phyloP scores from a whole-genome alignment of 2,329 filamentous ascomycete genomes.

The Aspergillus sp. region DNA sequence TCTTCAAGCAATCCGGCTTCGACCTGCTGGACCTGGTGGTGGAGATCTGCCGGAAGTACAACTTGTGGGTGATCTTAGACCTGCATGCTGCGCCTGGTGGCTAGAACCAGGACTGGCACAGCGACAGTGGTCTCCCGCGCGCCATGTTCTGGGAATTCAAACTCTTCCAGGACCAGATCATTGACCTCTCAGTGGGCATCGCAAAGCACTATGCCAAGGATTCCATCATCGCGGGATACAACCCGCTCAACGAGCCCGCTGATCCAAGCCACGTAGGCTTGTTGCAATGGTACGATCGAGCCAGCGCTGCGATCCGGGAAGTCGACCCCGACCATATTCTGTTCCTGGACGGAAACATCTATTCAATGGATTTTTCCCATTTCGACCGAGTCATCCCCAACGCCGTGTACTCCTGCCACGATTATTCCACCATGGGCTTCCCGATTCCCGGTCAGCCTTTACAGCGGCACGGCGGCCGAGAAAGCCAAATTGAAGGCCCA shows the following conservation, averaged over 20 bases:
- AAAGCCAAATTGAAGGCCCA: constrained; percentile 17
- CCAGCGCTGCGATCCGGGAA: constrained; percentile 45
- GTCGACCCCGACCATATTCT: constrained; percentile 47
- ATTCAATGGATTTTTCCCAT: constrained; percentile 39
- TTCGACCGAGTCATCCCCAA: constrained; percentile 42
- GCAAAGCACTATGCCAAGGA: constrained; percentile 43
- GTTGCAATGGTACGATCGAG: constrained; percentile 43
- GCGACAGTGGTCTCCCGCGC: constrained; percentile 41
- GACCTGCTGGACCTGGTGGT: constrained; percentile 45
- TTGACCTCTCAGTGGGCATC: constrained; percentile 47
- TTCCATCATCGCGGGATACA: constrained; percentile 48
- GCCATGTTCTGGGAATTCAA: constrained; percentile 50
- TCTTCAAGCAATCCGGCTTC: constrained; percentile 42
- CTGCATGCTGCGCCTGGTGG: constrained; percentile 47
- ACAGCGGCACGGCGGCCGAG: constrained; percentile 37
- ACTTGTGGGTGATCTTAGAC: constrained; percentile 50
- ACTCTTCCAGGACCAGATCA: constrained; percentile 48
- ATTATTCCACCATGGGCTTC: constrained; percentile 28
- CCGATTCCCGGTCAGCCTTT: constrained; percentile 15
- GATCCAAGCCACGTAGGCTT: constrained; percentile 45
- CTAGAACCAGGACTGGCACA: constrained; percentile 50
- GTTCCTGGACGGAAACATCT: constrained; percentile 42
- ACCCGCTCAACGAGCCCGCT: constrained; percentile 50
- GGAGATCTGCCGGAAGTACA: constrained; percentile 40
- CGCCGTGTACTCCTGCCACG: constrained; percentile 43